phyloP scores from a whole-genome alignment of 2,329 filamentous ascomycete genomes.

The Neopestalotiopsis rosae region DNA sequence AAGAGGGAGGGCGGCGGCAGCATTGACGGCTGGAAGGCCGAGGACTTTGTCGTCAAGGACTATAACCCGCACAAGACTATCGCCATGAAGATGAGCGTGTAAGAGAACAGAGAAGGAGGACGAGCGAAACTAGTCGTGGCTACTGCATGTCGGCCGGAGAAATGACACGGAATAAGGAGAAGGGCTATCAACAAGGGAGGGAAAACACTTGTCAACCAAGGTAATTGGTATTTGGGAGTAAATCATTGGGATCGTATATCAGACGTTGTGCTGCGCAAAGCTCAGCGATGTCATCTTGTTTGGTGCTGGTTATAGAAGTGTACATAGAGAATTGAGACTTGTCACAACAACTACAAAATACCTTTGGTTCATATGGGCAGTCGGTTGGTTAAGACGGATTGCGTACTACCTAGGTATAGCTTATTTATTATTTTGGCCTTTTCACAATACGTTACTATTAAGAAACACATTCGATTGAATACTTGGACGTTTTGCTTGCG shows the following conservation, averaged over 20 bases:
- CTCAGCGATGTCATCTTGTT: background rate
- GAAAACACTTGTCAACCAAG: background rate
- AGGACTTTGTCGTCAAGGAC: conserved; percentile 86
- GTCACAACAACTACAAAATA: background rate
- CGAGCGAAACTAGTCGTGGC: background rate
- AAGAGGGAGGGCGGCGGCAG: conserved; percentile 69
- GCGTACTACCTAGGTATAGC: too few species aligned
- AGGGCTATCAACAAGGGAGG: background rate
- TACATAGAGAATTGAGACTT: background rate
- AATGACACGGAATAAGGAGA: background rate
- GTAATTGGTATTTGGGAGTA: background rate
- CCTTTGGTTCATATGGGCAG: too few species aligned
- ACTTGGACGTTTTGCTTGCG: background rate
- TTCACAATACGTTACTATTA: too few species aligned
- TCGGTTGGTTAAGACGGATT: too few species aligned
- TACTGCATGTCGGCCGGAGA: background rate
- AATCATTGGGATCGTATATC: background rate
- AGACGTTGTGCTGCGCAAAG: background rate
- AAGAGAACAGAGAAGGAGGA: conserved; percentile 1
- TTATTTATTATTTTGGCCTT: too few species aligned
- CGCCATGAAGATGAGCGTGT: conserved; percentile 99
- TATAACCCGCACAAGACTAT: conserved; percentile 93
- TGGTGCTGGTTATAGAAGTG: background rate
- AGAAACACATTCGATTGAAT: too few species aligned
- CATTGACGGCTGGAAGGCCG: conserved; percentile 88